Base-by-base conservation (phyloP, 2,329 filamentous ascomycete species). In the Leptographium radiaticola region DNA sequence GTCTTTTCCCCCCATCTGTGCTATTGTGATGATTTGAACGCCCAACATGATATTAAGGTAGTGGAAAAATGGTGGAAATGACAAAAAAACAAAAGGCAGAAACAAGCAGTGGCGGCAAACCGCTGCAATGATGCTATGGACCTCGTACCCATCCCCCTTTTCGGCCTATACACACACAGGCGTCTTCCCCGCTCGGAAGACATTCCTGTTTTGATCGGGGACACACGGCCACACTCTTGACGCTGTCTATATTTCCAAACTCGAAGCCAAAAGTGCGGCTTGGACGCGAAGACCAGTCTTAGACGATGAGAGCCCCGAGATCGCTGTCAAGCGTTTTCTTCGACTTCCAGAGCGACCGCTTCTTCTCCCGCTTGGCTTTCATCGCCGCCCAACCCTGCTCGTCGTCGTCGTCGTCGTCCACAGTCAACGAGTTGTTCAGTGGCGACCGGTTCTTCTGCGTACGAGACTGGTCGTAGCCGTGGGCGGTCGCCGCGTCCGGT, bases 331-430 rank as follows among this genome's bases (percentile, higher is more conserved):
- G 1, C 6, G 44, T 33, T 67, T 83, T 84, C 69, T 83, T 85
- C 45, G 71, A 72, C 65, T 73, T 77, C 83, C 83, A 86, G 39
- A 77, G 59, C n/a, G 77, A 79, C 62, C 76, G 77, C 70, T 84
- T 86, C 71, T 83, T 79, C 55, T 84, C 80, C 55, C 80, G 73
- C 70, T 84, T 84, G 54, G 79, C 79, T 63, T 80, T 81, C 80
- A 86, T 84, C 34, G 81, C 79, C 57, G 79, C 81, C 83, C 83
- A 86, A 16, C 80, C 83, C 61, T 83, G 73, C 52, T 86, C 82
- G 34, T 60, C 79, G 51, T 85, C 82, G 34, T 84, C 79, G 49
- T 85, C 82, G 36, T 84, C 79, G 25, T 68, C 71, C 33, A 69
- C 69, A 3, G 70, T 66, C 6, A 65, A 67, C 2, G 71, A 64